Evolutionary conservation across 208 protist genomes (phyloP).

Genomic region (Crithidia brevicula): DNA sequence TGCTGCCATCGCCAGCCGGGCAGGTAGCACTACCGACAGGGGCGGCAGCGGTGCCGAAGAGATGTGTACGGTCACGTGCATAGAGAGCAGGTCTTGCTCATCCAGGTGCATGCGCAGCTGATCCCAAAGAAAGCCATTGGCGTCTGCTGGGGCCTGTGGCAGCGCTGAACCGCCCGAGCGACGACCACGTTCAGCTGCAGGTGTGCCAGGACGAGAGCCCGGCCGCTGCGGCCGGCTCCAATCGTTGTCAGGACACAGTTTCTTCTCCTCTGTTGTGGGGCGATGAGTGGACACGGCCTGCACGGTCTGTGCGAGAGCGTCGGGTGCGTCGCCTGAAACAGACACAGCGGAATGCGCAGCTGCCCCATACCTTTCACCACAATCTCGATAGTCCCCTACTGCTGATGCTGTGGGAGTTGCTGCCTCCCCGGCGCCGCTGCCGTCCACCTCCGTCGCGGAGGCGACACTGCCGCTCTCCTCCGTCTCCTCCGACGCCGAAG

Average conservation of each 20-base stretch:
- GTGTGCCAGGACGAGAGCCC: not conserved
- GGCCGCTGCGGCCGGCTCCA: no score
- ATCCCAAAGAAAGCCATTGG: not conserved
- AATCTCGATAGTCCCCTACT: not conserved
- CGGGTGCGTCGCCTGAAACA: not conserved
- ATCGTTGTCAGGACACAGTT: no score
- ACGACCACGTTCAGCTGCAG: not conserved
- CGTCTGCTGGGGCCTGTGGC: conserved; percentile 3
- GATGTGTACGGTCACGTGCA: not conserved
- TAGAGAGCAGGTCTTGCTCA: not conserved
- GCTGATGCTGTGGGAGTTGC: no score
- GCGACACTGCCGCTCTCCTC: not conserved
- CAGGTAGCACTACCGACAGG: not conserved
- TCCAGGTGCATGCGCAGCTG: conserved; percentile 1
- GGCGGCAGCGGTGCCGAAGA: not conserved
- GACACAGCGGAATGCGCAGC: not conserved
- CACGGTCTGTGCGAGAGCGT: not conserved
- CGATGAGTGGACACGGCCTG: not conserved
- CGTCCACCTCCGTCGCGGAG: not conserved
- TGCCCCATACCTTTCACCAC: not conserved
- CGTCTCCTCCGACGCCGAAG: not conserved
- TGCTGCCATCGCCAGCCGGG: not conserved
- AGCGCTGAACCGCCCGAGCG: not conserved
- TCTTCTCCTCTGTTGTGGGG: not conserved
- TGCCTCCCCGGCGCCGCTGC: not conserved